A percentile compares a stretch with the other conserved stretches of the same genome.
Evolutionary conservation across 805 yeast genomes (phyloP).

Genomic region (Candida khao-thaluensis): DNA sequence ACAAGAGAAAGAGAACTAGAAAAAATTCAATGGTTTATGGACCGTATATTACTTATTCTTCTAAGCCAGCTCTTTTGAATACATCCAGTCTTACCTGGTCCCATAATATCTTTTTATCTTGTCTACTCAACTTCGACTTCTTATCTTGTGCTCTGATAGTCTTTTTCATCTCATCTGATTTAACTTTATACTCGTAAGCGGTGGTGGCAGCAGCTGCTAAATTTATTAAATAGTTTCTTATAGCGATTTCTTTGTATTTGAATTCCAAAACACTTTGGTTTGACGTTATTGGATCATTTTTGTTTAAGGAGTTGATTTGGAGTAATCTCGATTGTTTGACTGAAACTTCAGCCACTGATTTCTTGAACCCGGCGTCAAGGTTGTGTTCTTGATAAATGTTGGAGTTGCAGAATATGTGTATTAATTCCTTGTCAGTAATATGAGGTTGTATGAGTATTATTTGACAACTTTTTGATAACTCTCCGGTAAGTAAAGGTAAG

Average conservation of each 20-base stretch:
- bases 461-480: conserved; percentile 40
- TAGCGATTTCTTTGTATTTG: conserved; percentile 44
- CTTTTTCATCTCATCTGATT: conserved; percentile 33
- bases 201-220: conserved; percentile 56
- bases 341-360: conserved; percentile 48
- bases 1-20: background rate
- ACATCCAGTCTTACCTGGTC: conserved; percentile 51
- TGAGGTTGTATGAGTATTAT: conserved; percentile 40
- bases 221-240: conserved; percentile 51
- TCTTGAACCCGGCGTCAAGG: conserved; percentile 43
- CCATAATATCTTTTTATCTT: conserved; percentile 47
- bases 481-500: conserved; percentile 42
- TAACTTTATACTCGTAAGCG: conserved; percentile 47
- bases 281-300: conserved; percentile 27
- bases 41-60: conserved; percentile 11
- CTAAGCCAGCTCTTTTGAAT: conserved; percentile 46
- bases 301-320: conserved; percentile 33
- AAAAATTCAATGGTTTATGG: too few species aligned
- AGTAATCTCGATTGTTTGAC: conserved; percentile 46
- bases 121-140: conserved; percentile 34
- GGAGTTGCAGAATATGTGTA: conserved; percentile 38
- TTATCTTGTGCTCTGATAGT: conserved; percentile 23
- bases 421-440: conserved; percentile 43
- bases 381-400: conserved; percentile 50
- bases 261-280: conserved; percentile 31